A percentile compares a stretch with the other conserved stretches of the same genome.
These are phyloP conservation scores for Moelleriella libera DNA, from an alignment of 2,329 filamentous ascomycete species.

Conservation along the genomic window DNA sequence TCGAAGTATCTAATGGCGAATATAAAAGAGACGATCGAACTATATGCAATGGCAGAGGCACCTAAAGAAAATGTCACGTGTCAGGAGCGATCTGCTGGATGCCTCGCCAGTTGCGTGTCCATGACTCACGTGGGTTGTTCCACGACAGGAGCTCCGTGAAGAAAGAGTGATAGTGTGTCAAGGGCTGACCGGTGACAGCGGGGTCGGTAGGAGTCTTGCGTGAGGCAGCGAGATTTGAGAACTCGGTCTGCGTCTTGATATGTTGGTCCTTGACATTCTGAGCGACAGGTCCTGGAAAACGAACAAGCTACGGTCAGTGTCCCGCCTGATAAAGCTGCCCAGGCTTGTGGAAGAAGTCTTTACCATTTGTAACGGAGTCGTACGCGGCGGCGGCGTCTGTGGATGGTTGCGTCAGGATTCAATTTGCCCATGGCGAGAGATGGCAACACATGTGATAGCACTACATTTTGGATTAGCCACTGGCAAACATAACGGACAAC, in stretches of 20 bases:
- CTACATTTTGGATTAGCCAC: neutral
- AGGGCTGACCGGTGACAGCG: constrained; percentile 45
- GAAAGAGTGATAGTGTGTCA: constrained; percentile 59
- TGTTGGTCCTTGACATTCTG: constrained; percentile 43
- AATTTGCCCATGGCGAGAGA: constrained; percentile 9
- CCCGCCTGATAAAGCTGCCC: neutral
- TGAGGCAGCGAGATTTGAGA: constrained; percentile 42
- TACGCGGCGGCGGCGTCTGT: constrained; percentile 35
- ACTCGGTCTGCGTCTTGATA: constrained; percentile 39
- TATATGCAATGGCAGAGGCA: constrained; percentile 51
- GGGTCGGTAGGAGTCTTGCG: constrained; percentile 38
- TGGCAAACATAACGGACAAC: neutral
- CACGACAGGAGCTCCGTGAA: constrained; percentile 57
- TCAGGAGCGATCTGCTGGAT: neutral
- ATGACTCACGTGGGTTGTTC: constrained; percentile 47
- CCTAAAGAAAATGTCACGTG: constrained; percentile 21
- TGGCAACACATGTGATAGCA: neutral
- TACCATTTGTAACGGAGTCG: constrained; percentile 30
- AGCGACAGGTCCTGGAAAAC: constrained; percentile 37
- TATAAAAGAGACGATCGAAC: constrained; percentile 41
- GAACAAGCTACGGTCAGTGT: neutral
- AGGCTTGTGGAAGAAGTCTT: neutral
- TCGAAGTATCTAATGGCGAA: constrained; percentile 52
- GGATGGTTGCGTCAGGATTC: constrained; percentile 1
- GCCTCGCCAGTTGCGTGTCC: neutral